phyloP scores from a whole-genome alignment of 495 filamentous ascomycete genomes.

The Hypoxylon lienhwacheense region DNA sequence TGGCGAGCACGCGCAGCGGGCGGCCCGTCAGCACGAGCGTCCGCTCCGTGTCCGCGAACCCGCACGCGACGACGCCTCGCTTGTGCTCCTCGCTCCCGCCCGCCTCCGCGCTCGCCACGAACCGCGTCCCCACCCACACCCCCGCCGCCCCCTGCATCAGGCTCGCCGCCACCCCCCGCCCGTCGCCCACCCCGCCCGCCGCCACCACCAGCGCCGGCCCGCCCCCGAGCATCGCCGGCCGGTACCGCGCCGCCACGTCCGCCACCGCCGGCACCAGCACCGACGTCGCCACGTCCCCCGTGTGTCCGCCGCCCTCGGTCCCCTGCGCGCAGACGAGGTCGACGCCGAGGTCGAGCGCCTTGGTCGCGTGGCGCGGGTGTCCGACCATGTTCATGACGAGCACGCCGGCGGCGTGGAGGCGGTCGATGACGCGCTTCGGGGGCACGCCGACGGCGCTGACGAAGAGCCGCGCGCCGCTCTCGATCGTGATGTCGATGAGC shows the following conservation, averaged over 20 bases:
- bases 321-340: slow-evolving; percentile 86
- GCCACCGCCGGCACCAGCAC: slow-evolving; percentile 75
- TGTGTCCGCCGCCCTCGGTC: slow-evolving; percentile 78
- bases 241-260: slow-evolving; percentile 68
- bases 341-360: slow-evolving; percentile 76
- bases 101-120: slow-evolving; percentile 77
- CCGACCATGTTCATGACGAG: slow-evolving; percentile 97
- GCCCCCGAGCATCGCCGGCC: slow-evolving; percentile 49
- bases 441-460: slow-evolving; percentile 83
- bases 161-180: slow-evolving; percentile 67
- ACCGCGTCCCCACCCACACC: slow-evolving; percentile 85
- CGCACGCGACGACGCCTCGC: slow-evolving; percentile 71
- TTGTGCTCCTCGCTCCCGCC: slow-evolving; percentile 79
- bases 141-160: slow-evolving; percentile 74
- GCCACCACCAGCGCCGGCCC: slow-evolving; percentile 68
- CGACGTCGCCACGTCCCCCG: slow-evolving; percentile 71
- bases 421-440: slow-evolving; percentile 65
- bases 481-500: slow-evolving; percentile 76
- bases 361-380: slow-evolving; percentile 80
- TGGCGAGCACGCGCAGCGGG: slow-evolving; percentile 76
- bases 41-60: slow-evolving; percentile 71
- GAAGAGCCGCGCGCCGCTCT: slow-evolving; percentile 76
- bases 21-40: slow-evolving; percentile 79
- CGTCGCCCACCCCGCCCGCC: slow-evolving; percentile 74
- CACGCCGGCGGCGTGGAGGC: slow-evolving; percentile 73